Evolutionary conservation across 192 early-diverging fungal genomes (phyloP), one percentile per base, ranked within the genome.

Genomic region (Gaertneriomyces sp.): DNA sequence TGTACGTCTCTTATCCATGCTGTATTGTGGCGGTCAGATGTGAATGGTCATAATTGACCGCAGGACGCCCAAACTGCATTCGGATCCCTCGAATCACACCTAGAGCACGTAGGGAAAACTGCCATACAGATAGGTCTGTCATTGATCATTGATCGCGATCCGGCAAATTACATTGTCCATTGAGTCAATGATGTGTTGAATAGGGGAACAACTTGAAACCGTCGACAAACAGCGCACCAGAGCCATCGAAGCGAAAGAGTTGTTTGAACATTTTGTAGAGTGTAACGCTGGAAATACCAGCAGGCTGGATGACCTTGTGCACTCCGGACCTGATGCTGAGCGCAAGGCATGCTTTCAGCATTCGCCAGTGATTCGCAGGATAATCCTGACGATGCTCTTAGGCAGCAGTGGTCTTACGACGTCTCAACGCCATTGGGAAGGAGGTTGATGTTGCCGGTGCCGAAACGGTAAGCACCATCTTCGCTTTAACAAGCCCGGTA

Each of bases 181-280:
- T 42, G 42, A 19, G 40, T 3, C 64, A 45, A 10, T 20, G 16
- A 17, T 49, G 20, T 7, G 46, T 2, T 39, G 49, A 41, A 7
- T 61, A 89, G 90, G 96, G 60, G 96, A 99, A 72, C 94, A 99
- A 77, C 82, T 99, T 45, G 96, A 99, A 69, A 94, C 89, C 0
- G 91, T 96, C 46, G 93, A 96, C 71, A 93, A 90, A 64, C 94
- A 99, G 59, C 78, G 91, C 59, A 84, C 88, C 61, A 85, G 91
- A 3, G 94, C 95, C 0, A 83, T 88, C 19, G 90, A 96, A 49
- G 89, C 93, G 38, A 85, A 90, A 58, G 92, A 96, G 75, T 76
- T 99, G 39, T 89, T 99, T 43, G 90, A 90, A 63, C 93, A 92
- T 74, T 98, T 93, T 76, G 86, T 92, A 57, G 91, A 96, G 70